A percentile compares a stretch with the other conserved stretches of the same genome.
Conservation (phyloP, 176 grass and related monocot species). For the Carex littledalei region DNA sequence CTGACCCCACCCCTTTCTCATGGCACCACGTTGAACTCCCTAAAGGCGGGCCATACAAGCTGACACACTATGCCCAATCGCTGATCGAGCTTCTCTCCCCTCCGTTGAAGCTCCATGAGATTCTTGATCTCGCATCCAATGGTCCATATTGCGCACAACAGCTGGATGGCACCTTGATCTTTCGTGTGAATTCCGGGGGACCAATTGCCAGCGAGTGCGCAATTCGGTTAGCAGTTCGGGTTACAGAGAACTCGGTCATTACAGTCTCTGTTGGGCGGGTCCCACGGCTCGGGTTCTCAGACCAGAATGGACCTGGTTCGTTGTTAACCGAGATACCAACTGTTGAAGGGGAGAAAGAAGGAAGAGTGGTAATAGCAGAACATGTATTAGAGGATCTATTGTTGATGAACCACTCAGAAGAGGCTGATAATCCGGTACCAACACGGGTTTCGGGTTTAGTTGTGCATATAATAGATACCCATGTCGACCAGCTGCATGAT, state of each 20-base stretch:
- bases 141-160: constrained; percentile 64
- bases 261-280: constrained; percentile 80
- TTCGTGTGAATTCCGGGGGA: constrained; percentile 70
- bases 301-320: constrained; percentile 38
- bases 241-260: constrained; percentile 63
- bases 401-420: constrained; percentile 89
- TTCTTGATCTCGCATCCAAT: constrained; percentile 66
- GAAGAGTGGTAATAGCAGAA: constrained; percentile 57
- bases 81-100: constrained; percentile 79
- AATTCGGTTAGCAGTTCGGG: constrained; percentile 65
- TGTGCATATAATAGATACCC: constrained; percentile 83
- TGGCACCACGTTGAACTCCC: constrained; percentile 93
- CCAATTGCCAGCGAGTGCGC: constrained; percentile 54
- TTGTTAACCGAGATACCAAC: constrained; percentile 80
- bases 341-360: constrained; percentile 39
- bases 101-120: constrained; percentile 87
- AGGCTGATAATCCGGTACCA: constrained; percentile 85
- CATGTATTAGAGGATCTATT: constrained; percentile 88
- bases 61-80: constrained; percentile 65
- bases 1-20: constrained; percentile 27
- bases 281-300: constrained; percentile 62
- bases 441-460: constrained; percentile 65
- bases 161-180: constrained; percentile 42
- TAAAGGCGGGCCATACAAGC: constrained; percentile 33
- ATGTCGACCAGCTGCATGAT: constrained; percentile 92